phyloP scores from a whole-genome alignment of 2,329 filamentous ascomycete species.

The Achaetomium macrosporum region DNA sequence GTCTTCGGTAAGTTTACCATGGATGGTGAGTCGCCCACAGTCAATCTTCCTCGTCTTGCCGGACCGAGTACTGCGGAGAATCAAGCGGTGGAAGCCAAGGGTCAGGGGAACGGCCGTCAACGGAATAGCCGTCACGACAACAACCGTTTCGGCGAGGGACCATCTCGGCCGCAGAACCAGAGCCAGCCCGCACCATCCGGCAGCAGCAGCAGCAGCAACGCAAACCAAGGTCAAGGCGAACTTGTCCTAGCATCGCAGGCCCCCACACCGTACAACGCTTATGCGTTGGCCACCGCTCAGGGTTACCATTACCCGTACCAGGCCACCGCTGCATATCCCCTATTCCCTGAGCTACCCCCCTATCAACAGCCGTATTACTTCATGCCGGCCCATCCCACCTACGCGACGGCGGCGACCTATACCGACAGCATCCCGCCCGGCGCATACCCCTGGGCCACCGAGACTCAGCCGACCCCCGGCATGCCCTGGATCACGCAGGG shows the following conservation, averaged over 20 bases:
- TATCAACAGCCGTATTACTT: neutral
- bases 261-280: neutral
- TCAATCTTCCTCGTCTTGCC: neutral
- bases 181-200: neutral
- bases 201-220: neutral
- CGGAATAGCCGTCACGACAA: neutral
- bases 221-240: neutral
- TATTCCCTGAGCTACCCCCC: neutral
- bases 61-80: neutral
- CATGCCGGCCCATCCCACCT: slow-evolving; percentile 9
- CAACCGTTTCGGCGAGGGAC: neutral
- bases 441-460: slow-evolving; percentile 7
- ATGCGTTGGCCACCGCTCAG: neutral
- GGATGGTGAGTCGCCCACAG: neutral
- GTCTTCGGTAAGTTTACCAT: slow-evolving; percentile 11
- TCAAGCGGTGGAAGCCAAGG: neutral
- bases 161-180: neutral
- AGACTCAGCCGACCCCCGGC: neutral
- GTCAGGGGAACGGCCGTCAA: neutral
- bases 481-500: neutral
- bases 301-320: neutral
- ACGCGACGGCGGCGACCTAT: slow-evolving; percentile 7
- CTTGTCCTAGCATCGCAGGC: neutral
- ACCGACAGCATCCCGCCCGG: slow-evolving; percentile 12
- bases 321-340: neutral